Conservation (phyloP, 805 yeast genomes). For the Spathaspora boniae region DNA sequence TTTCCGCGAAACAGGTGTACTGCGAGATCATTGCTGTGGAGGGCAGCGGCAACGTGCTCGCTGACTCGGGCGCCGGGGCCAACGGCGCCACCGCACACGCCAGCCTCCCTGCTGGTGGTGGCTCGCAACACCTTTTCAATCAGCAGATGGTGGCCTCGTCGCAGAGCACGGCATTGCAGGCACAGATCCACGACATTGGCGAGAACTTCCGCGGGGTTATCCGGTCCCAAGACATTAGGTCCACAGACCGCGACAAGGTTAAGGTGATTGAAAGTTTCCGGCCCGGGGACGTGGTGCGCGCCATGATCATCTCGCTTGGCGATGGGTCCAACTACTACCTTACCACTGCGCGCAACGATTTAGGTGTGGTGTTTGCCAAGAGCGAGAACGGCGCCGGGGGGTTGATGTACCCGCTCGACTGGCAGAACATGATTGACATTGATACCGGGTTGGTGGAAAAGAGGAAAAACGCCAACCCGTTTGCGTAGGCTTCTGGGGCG, state of each 20-base stretch:
- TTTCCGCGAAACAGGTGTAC: conserved; percentile 66
- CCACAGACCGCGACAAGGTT: conserved; percentile 87
- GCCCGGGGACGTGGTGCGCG: conserved; percentile 93
- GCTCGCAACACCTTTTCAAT: conserved; percentile 28
- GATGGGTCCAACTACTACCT: conserved; percentile 91
- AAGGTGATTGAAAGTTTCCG: conserved; percentile 72
- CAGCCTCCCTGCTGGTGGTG: conserved; percentile 48
- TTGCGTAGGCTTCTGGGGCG: conserved; percentile 17
- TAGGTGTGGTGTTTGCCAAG: conserved; percentile 90
- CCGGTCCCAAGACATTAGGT: conserved; percentile 82
- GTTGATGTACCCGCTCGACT: conserved; percentile 83
- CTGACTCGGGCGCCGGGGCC: conserved; percentile 66
- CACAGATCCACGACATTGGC: conserved; percentile 64
- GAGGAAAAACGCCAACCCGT: conserved; percentile 93
- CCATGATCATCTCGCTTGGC: conserved; percentile 80
- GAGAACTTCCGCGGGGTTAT: conserved; percentile 87
- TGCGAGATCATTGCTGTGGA: conserved; percentile 73
- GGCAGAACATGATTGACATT: conserved; percentile 91
- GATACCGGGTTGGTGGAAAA: conserved; percentile 68
- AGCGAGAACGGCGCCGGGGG: conserved; percentile 67
- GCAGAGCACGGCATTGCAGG: conserved; percentile 36
- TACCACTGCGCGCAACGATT: conserved; percentile 83
- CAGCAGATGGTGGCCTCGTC: conserved; percentile 32
- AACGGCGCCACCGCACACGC: conserved; percentile 41
- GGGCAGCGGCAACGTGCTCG: conserved; percentile 49